These are phyloP conservation scores for Entomortierella lignicola DNA, from an alignment of 192 early-diverging fungal species.

Conservation along the genomic window DNA sequence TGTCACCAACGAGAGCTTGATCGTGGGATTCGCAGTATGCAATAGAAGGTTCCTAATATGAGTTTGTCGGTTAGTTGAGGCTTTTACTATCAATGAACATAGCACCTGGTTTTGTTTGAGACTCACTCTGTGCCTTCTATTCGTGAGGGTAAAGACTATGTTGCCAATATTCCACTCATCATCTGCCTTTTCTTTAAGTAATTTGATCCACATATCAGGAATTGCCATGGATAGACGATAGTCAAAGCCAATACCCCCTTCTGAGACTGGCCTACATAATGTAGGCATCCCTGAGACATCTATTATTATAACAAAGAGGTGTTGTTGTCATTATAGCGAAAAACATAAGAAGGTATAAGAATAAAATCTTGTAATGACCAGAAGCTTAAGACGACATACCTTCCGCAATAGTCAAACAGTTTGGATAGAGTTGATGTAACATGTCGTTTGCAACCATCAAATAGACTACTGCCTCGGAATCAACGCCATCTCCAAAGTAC, in stretches of 20 bases:
- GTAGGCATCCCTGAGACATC: slow-evolving; percentile 99
- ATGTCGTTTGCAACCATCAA: slow-evolving; percentile 80
- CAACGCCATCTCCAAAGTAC: slow-evolving; percentile 90
- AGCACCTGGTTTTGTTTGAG: not conserved
- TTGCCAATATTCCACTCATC: slow-evolving; percentile 94
- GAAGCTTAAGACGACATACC: no score
- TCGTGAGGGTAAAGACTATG: slow-evolving; percentile 88
- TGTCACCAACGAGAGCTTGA: slow-evolving; percentile 98
- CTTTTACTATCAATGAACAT: not conserved
- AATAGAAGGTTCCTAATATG: slow-evolving; percentile 88
- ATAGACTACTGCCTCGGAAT: slow-evolving; percentile 89
- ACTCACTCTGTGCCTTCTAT: slow-evolving; percentile 84
- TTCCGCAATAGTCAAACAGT: slow-evolving; percentile 92
- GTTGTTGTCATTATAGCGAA: no score
- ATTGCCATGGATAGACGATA: slow-evolving; percentile 97
- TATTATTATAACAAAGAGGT: slow-evolving; percentile 36
- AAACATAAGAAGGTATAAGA: no score
- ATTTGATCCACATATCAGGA: slow-evolving; percentile 99
- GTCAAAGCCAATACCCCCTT: slow-evolving; percentile 97
- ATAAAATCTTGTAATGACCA: no score
- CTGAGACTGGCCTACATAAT: slow-evolving; percentile 82
- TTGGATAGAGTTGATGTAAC: slow-evolving; percentile 82
- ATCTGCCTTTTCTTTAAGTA: slow-evolving; percentile 90
- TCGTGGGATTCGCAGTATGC: slow-evolving; percentile 97
- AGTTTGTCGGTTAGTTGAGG: not conserved